Evolutionary conservation across 805 yeast species (phyloP), one percentile per base, ranked within the genome.

Genomic region (Komagataella pastoris): DNA sequence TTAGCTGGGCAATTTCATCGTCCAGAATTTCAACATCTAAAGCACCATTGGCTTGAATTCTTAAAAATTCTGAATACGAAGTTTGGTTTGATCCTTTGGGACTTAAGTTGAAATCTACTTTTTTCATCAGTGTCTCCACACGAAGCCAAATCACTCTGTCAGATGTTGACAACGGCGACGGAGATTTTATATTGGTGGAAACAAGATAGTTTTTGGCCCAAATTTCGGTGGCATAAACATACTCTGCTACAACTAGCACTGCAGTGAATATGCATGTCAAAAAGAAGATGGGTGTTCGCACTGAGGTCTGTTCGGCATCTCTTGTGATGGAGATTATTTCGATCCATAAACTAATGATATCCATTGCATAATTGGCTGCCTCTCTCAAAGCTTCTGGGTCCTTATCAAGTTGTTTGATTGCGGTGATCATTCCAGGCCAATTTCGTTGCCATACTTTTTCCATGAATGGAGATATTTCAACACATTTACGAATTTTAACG

Each of bases 261-360:
- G 88, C 70, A 1, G 83, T 76, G 59, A 83, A 83, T 24, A 83
- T 74, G 61, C 88, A 81, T 0, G 88, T 80, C 30, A 84, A 74
- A 59, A 85, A 82, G 62, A 83, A 84, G 24, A 84, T 84, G 1
- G 93, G 93, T 0, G 91, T 83, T 56, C 88, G 70, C 36, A 83
- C 73, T 1, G 87, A 79, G 0, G 85, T 79, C 60, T 79, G 77
- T 55, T 79, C 82, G 0, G 85, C 81, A 61, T 83, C 84, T 50
- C 77, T 76, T 24, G 75, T 76, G 49, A 80, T 77, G 2, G 83
- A 75, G n/a, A 83, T 80, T 49, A 83, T 79, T 55, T 80, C 84
- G 49, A 79, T 78, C 95, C 93, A 85, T 46, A 84, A 66, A 54
- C 80, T 76, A 51, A 85, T 69, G 24, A 84, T 76, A 54, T 75